phyloP scores from a whole-genome alignment of 177 flowering plant species.

The Vitis hybrid region DNA sequence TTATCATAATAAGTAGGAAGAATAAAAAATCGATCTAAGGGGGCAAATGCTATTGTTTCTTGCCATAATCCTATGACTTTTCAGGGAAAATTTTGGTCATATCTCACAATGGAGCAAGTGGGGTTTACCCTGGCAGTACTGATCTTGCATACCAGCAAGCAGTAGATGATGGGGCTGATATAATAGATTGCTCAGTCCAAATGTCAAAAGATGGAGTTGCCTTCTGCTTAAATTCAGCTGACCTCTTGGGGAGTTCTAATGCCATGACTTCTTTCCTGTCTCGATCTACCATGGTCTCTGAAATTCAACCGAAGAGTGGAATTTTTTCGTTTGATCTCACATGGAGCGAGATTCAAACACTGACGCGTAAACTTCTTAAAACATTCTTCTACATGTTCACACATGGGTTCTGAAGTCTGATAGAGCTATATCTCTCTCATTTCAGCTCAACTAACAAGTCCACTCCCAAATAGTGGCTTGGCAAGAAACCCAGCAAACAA shows the following conservation, averaged over 20 bases:
- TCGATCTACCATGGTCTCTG: conserved; percentile 44
- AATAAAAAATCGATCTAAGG: background rate
- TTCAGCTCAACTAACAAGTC: conserved; percentile 70
- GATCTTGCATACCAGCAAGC: conserved; percentile 94
- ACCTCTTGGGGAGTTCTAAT: conserved; percentile 58
- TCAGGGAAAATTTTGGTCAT: conserved; percentile 66
- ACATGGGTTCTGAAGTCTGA: background rate
- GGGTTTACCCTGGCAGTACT: conserved; percentile 71
- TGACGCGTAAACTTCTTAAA: conserved; percentile 59
- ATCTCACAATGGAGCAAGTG: conserved; percentile 92
- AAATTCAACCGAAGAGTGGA: conserved; percentile 63
- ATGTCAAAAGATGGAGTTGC: conserved; percentile 88
- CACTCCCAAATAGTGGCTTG: conserved; percentile 30
- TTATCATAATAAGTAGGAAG: background rate
- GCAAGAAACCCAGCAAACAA: conserved; percentile 69
- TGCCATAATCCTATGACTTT: background rate
- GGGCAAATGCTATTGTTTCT: background rate
- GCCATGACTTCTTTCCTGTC: conserved; percentile 64
- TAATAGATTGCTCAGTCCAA: conserved; percentile 93
- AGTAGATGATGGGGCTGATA: conserved; percentile 81
- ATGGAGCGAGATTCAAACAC: conserved; percentile 74
- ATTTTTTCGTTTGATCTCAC: conserved; percentile 87
- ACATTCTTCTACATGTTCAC: background rate
- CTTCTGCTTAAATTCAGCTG: conserved; percentile 65
- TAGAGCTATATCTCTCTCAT: conserved; percentile 1